A percentile compares a stretch with the other conserved stretches of the same genome.
Conservation (phyloP, 495 filamentous ascomycete species). For the Neurospora tetraspora region DNA sequence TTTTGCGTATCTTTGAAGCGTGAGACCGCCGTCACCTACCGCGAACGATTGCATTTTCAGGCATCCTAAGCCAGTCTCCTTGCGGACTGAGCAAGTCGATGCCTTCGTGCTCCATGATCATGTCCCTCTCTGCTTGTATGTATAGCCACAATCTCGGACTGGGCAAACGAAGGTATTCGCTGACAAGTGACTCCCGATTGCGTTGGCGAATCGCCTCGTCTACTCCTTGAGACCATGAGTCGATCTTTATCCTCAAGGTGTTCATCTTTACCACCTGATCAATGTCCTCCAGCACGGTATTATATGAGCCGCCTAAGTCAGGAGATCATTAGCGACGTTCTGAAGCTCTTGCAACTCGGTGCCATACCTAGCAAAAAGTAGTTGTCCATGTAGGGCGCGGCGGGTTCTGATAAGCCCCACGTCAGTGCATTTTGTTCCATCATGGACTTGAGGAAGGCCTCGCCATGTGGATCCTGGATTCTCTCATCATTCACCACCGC, state of each 20-base stretch:
- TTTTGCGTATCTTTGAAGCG: background rate
- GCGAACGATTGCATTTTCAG: slow-evolving; percentile 1
- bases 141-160: background rate
- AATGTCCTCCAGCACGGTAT: slow-evolving; percentile 4
- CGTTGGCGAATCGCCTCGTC: slow-evolving; percentile 13
- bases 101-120: background rate
- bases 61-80: background rate
- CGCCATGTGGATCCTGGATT: background rate
- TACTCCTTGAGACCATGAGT: slow-evolving; percentile 14
- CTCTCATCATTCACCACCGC: background rate
- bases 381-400: background rate
- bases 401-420: background rate
- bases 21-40: background rate
- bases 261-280: slow-evolving; percentile 7
- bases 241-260: slow-evolving; percentile 14
- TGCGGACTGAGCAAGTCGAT: background rate
- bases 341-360: background rate
- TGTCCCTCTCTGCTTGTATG: background rate
- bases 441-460: background rate
- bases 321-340: background rate
- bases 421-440: background rate
- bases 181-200: slow-evolving; percentile 13
- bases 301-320: slow-evolving; percentile 4
- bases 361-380: background rate
- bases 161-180: slow-evolving; percentile 10